Evolutionary conservation across 257 asterid species (phyloP), one percentile per base, ranked within the genome.

Genomic region (Petunia axillaris): DNA sequence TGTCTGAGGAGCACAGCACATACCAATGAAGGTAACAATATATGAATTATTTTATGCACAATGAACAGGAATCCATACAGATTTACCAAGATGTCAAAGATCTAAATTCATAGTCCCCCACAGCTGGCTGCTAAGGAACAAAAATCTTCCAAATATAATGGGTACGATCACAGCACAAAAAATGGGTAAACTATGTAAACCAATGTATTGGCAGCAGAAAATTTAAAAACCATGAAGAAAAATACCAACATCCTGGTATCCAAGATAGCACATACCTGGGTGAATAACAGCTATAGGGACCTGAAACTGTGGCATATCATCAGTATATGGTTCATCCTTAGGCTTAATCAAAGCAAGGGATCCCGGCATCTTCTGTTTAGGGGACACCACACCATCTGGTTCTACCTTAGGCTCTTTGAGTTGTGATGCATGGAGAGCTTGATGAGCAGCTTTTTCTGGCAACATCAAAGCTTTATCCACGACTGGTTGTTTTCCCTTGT

Each of bases 291-390:
- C 86, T 77, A 80, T 5, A 78, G 92, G 93, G 84, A 80, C 87
- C 50, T 79, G 84, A 74, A 58, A 25, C 76, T 38, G 81, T 70
- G 90, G 88, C 83, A 59, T 60, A 59, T 86, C 96, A 82, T 84
- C 92, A 13, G 94, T 88, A 82, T 88, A 37, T 13, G 91, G 88
- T 82, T 89, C 92, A 60, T 89, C 93, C 83, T 89, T 90, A 74
- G 91, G 92, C 80, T 79, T 81, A 82, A 87, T 84, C 43, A 89
- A 65, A 40, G 81, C 86, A 71, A 44, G 88, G 78, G 66, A 64
- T 54, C 82, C 80, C 84, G 36, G 25, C 53, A 54, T 79, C 80
- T 85, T 85, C 78, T 80, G 83, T 37, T 82, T 57, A 10, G 85
- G 82, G 59, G 83, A 80, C 11, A 66, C n/a, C 43, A 43, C 71